Conservation (phyloP, 768 basidiomycete species). For the Hydnum rufescens region DNA sequence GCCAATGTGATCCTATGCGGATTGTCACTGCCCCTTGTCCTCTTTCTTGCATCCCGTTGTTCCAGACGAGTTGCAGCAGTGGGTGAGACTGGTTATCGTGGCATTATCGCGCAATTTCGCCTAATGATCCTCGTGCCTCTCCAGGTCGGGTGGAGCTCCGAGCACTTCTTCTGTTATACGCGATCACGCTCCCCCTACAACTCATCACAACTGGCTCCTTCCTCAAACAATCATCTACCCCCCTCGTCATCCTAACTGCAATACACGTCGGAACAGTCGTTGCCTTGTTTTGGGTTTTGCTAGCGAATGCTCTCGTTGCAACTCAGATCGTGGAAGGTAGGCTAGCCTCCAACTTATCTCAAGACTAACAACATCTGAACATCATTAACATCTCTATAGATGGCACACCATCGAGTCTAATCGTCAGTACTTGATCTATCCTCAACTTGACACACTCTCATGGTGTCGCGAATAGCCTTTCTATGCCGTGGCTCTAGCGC, state of each 20-base stretch:
- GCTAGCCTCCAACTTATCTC: conserved; percentile 41
- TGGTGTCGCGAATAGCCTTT: conserved; percentile 31
- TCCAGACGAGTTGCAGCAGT: conserved; percentile 71
- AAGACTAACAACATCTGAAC: not conserved
- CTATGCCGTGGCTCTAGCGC: conserved; percentile 30
- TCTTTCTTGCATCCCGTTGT: conserved; percentile 35
- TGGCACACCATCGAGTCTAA: conserved; percentile 49
- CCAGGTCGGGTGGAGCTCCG: conserved; percentile 53
- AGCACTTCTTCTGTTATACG: conserved; percentile 41
- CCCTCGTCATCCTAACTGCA: conserved; percentile 49
- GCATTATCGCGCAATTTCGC: not conserved
- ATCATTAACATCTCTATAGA: conserved; percentile 20
- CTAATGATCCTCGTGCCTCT: not conserved
- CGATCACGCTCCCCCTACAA: conserved; percentile 57
- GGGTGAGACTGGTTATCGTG: conserved; percentile 26
- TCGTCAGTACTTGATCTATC: conserved; percentile 26
- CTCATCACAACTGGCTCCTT: conserved; percentile 64
- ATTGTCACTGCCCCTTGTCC: conserved; percentile 43
- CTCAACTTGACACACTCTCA: not conserved
- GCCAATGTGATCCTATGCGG: conserved; percentile 72
- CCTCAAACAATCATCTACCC: conserved; percentile 53
- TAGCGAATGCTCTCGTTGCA: conserved; percentile 44
- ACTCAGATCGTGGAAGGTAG: conserved; percentile 86
- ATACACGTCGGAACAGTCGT: conserved; percentile 64
- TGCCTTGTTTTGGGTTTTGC: conserved; percentile 55